Conservation (phyloP, 2,329 filamentous ascomycete genomes). For the Botrytis tulipae region DNA sequence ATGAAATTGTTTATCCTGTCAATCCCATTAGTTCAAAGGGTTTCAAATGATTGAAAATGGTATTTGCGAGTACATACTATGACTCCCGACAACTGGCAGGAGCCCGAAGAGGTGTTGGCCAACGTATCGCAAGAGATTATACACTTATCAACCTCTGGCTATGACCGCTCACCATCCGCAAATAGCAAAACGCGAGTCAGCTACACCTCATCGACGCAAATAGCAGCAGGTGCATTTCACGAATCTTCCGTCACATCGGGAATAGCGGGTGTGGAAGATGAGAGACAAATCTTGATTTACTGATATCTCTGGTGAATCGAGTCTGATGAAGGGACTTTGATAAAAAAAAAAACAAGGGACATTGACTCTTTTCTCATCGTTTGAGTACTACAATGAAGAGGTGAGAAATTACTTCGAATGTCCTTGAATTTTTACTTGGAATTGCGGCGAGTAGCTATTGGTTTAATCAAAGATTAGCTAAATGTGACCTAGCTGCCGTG, state of each 20-base stretch:
- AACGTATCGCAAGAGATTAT: not conserved
- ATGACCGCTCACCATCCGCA: too few relatives aligned
- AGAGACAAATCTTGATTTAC: not conserved
- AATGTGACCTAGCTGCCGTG: too few relatives aligned
- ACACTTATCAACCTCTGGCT: not conserved
- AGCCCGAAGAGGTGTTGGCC: rapidly evolving
- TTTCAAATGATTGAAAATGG: rapidly evolving
- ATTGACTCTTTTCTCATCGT: not conserved
- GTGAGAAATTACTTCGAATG: not conserved
- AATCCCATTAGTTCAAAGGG: too few relatives aligned
- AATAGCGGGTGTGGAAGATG: not conserved
- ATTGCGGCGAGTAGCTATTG: rapidly evolving
- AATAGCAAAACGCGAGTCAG: not conserved
- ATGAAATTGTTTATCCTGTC: not conserved
- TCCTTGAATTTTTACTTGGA: not conserved
- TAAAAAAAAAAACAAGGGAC: rapidly evolving
- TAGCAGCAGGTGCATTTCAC: not conserved
- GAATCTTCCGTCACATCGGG: not conserved
- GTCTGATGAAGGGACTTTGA: rapidly evolving
- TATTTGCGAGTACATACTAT: too few relatives aligned
- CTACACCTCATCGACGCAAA: not conserved
- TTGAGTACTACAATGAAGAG: too few relatives aligned
- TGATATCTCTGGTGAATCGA: rapidly evolving
- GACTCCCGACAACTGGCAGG: too few relatives aligned
- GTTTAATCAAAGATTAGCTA: not conserved